Conservation (phyloP, 2,329 filamentous ascomycete species). For the Ploettnerulaceae sp. region DNA sequence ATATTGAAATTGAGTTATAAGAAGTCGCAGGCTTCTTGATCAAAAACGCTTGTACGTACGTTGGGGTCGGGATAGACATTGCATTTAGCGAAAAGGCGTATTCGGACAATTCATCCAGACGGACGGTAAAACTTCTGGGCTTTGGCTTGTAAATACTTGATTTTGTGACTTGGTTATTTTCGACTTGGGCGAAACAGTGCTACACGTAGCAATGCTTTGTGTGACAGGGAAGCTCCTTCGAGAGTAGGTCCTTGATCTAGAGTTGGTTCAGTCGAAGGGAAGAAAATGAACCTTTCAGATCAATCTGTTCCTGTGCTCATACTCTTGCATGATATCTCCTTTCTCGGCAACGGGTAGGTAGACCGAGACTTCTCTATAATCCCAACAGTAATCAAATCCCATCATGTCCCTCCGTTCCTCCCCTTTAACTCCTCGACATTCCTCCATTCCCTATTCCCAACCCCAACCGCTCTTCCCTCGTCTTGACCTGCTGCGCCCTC, state of each 20-base stretch:
- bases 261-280: not conserved
- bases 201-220: not conserved
- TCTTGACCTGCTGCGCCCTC: conserved; percentile 27
- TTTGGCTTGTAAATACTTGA: conserved; percentile 4
- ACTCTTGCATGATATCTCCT: not conserved
- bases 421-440: conserved; percentile 17
- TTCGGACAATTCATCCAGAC: not conserved
- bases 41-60: too few species aligned
- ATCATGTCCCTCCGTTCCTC: not conserved
- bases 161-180: conserved; percentile 2
- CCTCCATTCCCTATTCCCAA: conserved; percentile 23
- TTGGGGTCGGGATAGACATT: too few species aligned
- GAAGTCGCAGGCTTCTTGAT: not conserved
- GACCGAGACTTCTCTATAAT: too few species aligned
- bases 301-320: not conserved
- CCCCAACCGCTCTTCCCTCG: conserved; percentile 37
- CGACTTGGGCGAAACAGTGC: not conserved
- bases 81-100: conserved; percentile 31
- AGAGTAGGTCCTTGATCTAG: not conserved
- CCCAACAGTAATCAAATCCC: not conserved
- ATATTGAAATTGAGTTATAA: conserved; percentile 10
- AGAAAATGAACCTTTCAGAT: not conserved
- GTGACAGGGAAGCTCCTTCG: not conserved
- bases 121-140: not conserved
- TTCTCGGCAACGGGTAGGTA: too few species aligned